Evolutionary conservation across 2,329 filamentous ascomycete genomes (phyloP), one percentile per base, ranked within the genome.

Genomic region (Alternaria hordeiaustralica): DNA sequence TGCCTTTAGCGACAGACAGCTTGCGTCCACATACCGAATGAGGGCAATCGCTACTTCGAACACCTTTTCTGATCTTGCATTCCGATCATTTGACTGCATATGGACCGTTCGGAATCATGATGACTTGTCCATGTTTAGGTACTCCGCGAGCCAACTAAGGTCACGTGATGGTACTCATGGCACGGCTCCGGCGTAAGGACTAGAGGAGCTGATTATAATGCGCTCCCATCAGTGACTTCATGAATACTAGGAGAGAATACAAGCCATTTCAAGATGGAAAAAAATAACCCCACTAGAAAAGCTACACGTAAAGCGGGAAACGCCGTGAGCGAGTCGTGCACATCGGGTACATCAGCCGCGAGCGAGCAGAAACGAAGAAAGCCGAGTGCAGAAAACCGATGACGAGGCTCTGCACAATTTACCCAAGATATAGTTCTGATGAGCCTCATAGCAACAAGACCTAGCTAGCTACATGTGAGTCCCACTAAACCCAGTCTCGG

Each of bases 81-180:
- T 36, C 33, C 33, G 0, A 0, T 36, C 4, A 1, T n/a, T 36
- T 3, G 15, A n/a, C 15, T 0, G 15, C 15, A 36, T n/a, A 36
- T 36, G 0, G 4, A 36, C 33, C 4, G 33, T 36, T 26, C 33
- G 15, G 33, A 5, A 36, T 4, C 15, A 3, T n/a, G 0, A 9
- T 36, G 0, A n/a, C 0, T 1, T 36, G 33, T 33, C 30, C n/a
- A n/a, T n/a, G n/a, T 33, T 36, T 36, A n/a, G 33, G 33, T 36
- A 36, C 15, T 36, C 0, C 33, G 33, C 33, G 4, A 36, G 2
- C 15, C 15, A 5, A 36, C 15, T 36, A 2, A 36, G 4, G 33
- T 36, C 33, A 36, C 33, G 33, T 36, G 33, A 36, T 36, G 33
- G 15, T n/a, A n/a, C 0, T 9, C 4, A 36, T 4, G 0, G 30